Base-by-base conservation (phyloP, 768 basidiomycete species). In the Neoboletus magnificus region DNA sequence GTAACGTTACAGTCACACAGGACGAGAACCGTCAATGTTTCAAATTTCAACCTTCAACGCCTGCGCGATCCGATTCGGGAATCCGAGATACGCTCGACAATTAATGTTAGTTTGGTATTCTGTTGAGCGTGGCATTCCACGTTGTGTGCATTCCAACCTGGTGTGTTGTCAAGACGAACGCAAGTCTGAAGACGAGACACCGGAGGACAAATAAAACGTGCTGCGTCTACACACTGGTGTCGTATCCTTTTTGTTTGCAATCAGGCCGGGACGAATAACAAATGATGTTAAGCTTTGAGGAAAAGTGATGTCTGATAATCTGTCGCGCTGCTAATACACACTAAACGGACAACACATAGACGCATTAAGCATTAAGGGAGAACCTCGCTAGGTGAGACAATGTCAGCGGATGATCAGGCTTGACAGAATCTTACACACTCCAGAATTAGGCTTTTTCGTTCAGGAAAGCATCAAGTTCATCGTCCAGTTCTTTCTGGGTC, bases 401-500 rank as follows among this genome's bases (percentile, higher is more conserved):
- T 16, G 40, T 68, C 15, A 67, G 41, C 13, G 43, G 11, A 48
- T 37, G 16, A 27, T 30, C 27, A 44, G 32, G 33, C 35, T 33
- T 20, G 25, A 57, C 22, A 16, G 22, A 39, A 48, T 23, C 16
- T 4, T 16, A 52, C 37, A 62, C 57, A 52, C 41, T 60, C 63
- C 41, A n/a, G 15, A 44, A 48, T 67, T 62, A 79, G 55, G 76
- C 71, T 61, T 76, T 76, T 59, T 78, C 76, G 27, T 81, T 83
- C 59, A 89, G 68, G 71, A 92, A 92, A 16, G 86, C 85, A 32
- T 93, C 91, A 45, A 93, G 74, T 64, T 93, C 91, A 47, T 86
- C 89, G 59, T 93, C 91, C 36, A 93, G 75, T 62, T 93, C 89
- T 71, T 87, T 82, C 66, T 85, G 84, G 1, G 82, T 88, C 70